Conservation (phyloP, 331 rosid genomes). For the Rosa hybrid region DNA sequence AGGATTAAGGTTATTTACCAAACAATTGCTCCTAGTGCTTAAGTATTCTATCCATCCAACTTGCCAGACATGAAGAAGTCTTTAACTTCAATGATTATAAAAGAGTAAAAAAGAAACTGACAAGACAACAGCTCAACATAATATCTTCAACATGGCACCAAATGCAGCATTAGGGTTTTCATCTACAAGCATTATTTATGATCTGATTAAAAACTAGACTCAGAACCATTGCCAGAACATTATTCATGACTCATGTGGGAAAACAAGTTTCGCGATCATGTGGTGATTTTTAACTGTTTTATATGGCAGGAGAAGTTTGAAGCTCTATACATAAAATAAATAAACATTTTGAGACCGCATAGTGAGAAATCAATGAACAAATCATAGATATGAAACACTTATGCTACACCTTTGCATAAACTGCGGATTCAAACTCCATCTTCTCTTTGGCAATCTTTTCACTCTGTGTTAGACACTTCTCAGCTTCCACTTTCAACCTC, state of each 20-base stretch:
- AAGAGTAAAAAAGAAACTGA: not conserved
- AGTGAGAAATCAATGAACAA: not conserved
- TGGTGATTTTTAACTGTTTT: not conserved
- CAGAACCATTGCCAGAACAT: not conserved
- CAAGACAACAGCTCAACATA: not conserved
- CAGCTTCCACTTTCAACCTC: slow-evolving; percentile 81
- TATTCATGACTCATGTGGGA: slow-evolving; percentile 3
- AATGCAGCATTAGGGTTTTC: slow-evolving; percentile 4
- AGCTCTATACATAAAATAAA: not conserved
- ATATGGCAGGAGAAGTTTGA: not conserved
- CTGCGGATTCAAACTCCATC: slow-evolving; percentile 72
- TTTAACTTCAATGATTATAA: not conserved
- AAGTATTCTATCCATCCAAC: not conserved
- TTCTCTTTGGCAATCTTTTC: slow-evolving; percentile 67
- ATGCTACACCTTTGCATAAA: slow-evolving; percentile 65
- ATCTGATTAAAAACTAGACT: not conserved
- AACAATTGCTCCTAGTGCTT: not conserved
- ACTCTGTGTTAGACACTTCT: slow-evolving; percentile 74
- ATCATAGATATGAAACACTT: slow-evolving; percentile 14
- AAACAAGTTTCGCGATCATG: not conserved
- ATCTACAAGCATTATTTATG: not conserved
- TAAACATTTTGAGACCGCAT: not conserved
- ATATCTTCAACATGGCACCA: not conserved
- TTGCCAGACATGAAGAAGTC: not conserved
- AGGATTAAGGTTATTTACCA: not conserved